Conservation (phyloP, 345 rosid species). For the Populus deltoides region DNA sequence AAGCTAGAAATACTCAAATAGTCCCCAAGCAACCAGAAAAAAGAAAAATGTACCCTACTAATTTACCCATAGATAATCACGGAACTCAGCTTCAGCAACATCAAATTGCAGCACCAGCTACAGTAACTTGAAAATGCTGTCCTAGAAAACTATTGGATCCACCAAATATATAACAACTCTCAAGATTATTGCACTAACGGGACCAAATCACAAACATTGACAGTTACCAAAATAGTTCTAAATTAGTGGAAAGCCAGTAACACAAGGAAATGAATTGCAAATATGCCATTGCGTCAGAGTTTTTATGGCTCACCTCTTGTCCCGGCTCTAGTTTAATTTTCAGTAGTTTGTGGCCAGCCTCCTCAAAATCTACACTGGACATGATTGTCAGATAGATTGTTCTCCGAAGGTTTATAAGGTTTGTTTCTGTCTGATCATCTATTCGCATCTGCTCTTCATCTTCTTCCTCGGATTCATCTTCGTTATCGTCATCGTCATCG, state of each 20-base stretch:
- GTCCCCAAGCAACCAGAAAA: not conserved
- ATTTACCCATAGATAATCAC: not conserved
- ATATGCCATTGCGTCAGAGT: slow-evolving; percentile 1
- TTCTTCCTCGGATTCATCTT: slow-evolving; percentile 42
- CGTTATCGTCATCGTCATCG: slow-evolving; percentile 51
- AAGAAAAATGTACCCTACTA: not conserved
- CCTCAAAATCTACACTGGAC: slow-evolving; percentile 99
- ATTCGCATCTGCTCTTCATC: slow-evolving; percentile 77
- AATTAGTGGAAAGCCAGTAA: too few species aligned
- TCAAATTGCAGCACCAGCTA: not conserved
- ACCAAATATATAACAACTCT: not conserved
- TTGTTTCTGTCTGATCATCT: slow-evolving; percentile 92
- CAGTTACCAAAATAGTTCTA: too few species aligned
- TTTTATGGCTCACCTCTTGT: slow-evolving; percentile 67
- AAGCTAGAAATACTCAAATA: too few species aligned
- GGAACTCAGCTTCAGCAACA: not conserved
- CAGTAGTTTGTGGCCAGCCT: slow-evolving; percentile 92
- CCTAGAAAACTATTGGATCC: not conserved
- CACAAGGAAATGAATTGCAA: not conserved
- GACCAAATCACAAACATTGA: not conserved
- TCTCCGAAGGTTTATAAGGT: slow-evolving; percentile 90
- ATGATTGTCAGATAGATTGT: slow-evolving; percentile 92
- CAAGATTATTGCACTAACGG: not conserved
- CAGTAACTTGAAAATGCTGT: not conserved
- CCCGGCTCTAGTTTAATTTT: slow-evolving; percentile 96